phyloP scores from a whole-genome alignment of 176 grass and related monocot genomes.

The Eleusine indica region DNA sequence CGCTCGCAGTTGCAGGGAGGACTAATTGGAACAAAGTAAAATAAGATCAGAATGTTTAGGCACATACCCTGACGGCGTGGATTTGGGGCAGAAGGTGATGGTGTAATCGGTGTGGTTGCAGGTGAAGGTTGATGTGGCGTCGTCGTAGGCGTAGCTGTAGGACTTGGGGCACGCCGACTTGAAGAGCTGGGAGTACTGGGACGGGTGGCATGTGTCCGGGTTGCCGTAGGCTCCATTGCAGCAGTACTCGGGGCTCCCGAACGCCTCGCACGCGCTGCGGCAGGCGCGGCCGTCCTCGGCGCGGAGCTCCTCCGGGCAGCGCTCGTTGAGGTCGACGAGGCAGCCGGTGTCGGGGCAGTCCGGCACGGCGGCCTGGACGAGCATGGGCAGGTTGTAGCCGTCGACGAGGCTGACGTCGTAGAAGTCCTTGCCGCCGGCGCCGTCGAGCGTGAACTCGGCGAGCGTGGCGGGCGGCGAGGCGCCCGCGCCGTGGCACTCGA shows the following conservation, averaged over 20 bases:
- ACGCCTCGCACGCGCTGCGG: slow-evolving; percentile 75
- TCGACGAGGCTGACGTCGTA: slow-evolving; percentile 94
- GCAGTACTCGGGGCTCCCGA: slow-evolving; percentile 68
- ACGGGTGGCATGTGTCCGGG: slow-evolving; percentile 79
- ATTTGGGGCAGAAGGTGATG: slow-evolving; percentile 91
- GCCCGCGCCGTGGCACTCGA: slow-evolving; percentile 67
- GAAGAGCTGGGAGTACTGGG: slow-evolving; percentile 92
- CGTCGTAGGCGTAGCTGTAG: slow-evolving; percentile 97
- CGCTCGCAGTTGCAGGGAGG: background rate
- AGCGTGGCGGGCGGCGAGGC: slow-evolving; percentile 78
- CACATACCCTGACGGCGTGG: background rate
- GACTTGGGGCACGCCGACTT: slow-evolving; percentile 84
- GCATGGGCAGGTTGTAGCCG: slow-evolving; percentile 79
- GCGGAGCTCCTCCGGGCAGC: slow-evolving; percentile 69
- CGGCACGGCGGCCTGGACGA: slow-evolving; percentile 43
- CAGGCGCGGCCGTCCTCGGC: slow-evolving; percentile 57
- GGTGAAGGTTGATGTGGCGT: slow-evolving; percentile 93
- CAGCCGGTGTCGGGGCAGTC: slow-evolving; percentile 69
- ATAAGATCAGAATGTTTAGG: no score
- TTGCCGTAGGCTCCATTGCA: slow-evolving; percentile 72
- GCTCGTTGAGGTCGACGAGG: slow-evolving; percentile 62
- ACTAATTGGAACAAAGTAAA: no score
- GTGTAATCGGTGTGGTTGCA: slow-evolving; percentile 75
- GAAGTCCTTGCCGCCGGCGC: slow-evolving; percentile 57
- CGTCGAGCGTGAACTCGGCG: slow-evolving; percentile 80